Evolutionary conservation across 208 protist species (phyloP).

Genomic region (Strigomonas galati): DNA sequence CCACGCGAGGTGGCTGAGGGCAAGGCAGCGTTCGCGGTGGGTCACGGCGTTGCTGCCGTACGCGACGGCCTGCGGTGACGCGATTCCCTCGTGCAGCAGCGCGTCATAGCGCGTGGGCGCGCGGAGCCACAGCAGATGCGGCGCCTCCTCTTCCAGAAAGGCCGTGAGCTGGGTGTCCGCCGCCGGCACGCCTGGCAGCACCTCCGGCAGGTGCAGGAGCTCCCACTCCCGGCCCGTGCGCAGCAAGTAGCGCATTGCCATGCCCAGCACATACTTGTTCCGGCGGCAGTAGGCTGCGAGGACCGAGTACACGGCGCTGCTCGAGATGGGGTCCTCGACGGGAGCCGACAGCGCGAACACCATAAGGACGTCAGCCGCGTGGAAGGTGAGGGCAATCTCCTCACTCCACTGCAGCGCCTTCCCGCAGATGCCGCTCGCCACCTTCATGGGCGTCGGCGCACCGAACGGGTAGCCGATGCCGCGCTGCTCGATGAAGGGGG

Average conservation of each 20-base stretch:
- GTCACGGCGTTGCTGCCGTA: slow-evolving; percentile 40
- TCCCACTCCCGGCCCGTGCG: slow-evolving; percentile 67
- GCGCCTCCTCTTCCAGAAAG: slow-evolving; percentile 57
- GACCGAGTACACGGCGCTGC: slow-evolving; percentile 32
- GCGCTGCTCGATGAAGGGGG: slow-evolving; percentile 41
- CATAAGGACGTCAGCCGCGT: slow-evolving; percentile 53
- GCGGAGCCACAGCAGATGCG: slow-evolving; percentile 77
- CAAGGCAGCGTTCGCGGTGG: slow-evolving; percentile 55
- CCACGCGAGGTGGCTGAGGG: slow-evolving; percentile 55
- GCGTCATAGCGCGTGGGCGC: slow-evolving; percentile 49
- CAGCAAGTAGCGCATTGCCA: slow-evolving; percentile 47
- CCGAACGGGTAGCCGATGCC: slow-evolving; percentile 79
- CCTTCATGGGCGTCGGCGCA: slow-evolving; percentile 25
- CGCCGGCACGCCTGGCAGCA: slow-evolving; percentile 30
- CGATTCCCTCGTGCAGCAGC: slow-evolving; percentile 41
- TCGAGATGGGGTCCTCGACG: slow-evolving; percentile 41
- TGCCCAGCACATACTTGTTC: slow-evolving; percentile 37
- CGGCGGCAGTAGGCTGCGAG: slow-evolving; percentile 55
- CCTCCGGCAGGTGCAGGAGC: slow-evolving; percentile 57
- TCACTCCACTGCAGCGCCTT: slow-evolving; percentile 45
- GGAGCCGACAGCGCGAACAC: slow-evolving; percentile 46
- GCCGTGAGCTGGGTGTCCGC: slow-evolving; percentile 31
- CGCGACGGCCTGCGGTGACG: slow-evolving; percentile 24
- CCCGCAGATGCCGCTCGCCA: slow-evolving; percentile 27
- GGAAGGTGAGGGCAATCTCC: slow-evolving; percentile 58